Evolutionary conservation across 116 monocot genomes (phyloP), one percentile per base, ranked within the genome.

Genomic region (Phalaenopsis hybrid): DNA sequence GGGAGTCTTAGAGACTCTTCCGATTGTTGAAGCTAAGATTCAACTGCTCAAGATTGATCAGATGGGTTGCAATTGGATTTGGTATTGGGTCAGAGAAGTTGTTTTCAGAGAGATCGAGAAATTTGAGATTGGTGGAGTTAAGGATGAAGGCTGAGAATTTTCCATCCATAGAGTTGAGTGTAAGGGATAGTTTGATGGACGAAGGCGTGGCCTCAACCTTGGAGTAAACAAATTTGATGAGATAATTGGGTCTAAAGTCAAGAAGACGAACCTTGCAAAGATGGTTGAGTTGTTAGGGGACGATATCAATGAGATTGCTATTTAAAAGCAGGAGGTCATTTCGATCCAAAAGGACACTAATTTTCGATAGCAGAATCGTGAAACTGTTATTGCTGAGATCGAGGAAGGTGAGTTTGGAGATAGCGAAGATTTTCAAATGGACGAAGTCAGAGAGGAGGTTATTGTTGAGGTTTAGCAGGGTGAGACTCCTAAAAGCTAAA

Each of bases 81-180:
- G 92, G 89, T 50, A 92, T 75, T 6, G 78, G 51, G 5, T 87
- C 89, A 0, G 81, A 58, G 20, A 89, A 67, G 2, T 21, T 13
- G 44, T 92, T 92, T 43, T 15, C 2, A 0, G 86, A 87, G 16
- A 92, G 83, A 55, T 92, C 92, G 12, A 92, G 77, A 67, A 84
- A 89, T 1, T 80, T 84, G 1, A 89, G 13, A 45, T 87, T 89
- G 8, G 75, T 76, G 50, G 74, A 86, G 5, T 83, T 80, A 0
- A 89, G 80, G 21, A 92, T 74, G 77, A 92, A 84, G 0, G 57
- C 45, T 12, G 89, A 87, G 76, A 92, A 92, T 9, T 75, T 59
- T 1, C 11, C 18, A 4, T 37, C 78, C 4, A 92, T 72, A 18
- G 0, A 68, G 79, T 92, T 92, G 51, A 58, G 21, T 28, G 58